Evolutionary conservation across 2,329 filamentous ascomycete species (phyloP).

Genomic region (Coniella lustricola): DNA sequence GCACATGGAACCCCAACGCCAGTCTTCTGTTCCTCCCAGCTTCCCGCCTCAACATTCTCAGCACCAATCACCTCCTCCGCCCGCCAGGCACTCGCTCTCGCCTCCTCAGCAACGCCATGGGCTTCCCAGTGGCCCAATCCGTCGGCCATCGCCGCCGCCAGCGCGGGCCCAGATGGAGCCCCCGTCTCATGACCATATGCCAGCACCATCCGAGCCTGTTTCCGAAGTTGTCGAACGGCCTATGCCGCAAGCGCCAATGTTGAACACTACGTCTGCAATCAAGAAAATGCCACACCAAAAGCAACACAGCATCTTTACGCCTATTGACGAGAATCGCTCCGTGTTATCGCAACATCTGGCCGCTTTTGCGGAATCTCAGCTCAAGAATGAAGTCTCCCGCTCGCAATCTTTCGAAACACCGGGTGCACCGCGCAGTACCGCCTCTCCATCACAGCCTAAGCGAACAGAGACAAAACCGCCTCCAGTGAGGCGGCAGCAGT

Average conservation of each 20-base stretch:
- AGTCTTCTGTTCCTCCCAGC: slow-evolving; percentile 62
- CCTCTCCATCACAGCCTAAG: slow-evolving; percentile 50
- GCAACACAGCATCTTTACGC: slow-evolving; percentile 91
- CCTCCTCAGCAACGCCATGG: slow-evolving; percentile 51
- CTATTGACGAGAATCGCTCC: slow-evolving; percentile 87
- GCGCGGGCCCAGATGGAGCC: slow-evolving; percentile 36
- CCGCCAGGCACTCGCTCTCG: slow-evolving; percentile 48
- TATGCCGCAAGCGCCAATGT: slow-evolving; percentile 32
- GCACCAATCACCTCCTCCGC: slow-evolving; percentile 40
- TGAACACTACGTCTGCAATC: slow-evolving; percentile 46
- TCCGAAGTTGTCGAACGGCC: slow-evolving; percentile 36
- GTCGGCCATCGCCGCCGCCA: slow-evolving; percentile 47
- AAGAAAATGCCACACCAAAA: slow-evolving; percentile 68
- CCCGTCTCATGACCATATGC: slow-evolving; percentile 41
- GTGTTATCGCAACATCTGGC: slow-evolving; percentile 79
- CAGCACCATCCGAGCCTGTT: slow-evolving; percentile 45
- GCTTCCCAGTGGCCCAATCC: slow-evolving; percentile 37
- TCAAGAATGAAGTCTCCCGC: slow-evolving; percentile 32
- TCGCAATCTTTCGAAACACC: slow-evolving; percentile 61
- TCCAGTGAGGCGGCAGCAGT: slow-evolving; percentile 41
- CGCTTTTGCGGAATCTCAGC: slow-evolving; percentile 49
- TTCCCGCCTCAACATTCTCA: slow-evolving; percentile 58
- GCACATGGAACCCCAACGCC: slow-evolving; percentile 61
- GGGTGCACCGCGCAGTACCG: slow-evolving; percentile 43
- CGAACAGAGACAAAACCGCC: slow-evolving; percentile 43